Evolutionary conservation across 108 stramenopile genomes (phyloP).

Genomic region (Nitzschia palea): DNA sequence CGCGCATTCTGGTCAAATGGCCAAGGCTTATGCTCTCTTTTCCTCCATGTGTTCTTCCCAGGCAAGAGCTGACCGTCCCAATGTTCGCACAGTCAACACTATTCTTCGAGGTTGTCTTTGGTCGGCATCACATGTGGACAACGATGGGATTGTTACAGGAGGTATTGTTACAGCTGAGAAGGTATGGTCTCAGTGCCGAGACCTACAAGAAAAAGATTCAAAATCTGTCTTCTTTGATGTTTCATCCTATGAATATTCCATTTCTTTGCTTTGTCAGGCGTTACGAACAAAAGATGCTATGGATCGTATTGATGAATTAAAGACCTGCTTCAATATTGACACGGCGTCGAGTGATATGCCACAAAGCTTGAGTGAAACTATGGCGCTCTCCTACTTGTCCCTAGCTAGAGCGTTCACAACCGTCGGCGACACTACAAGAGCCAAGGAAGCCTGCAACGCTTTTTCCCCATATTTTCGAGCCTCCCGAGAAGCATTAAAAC

Average conservation of each 20-base stretch:
- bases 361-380: constrained; percentile 53
- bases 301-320: constrained; percentile 53
- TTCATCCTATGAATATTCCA: constrained; percentile 85
- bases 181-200: constrained; percentile 51
- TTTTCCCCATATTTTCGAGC: constrained; percentile 12
- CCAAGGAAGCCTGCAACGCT: constrained; percentile 15
- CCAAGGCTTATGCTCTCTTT: constrained; percentile 65
- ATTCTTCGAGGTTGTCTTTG: constrained; percentile 82
- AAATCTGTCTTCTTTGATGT: constrained; percentile 41
- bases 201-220: not conserved
- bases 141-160: constrained; percentile 48
- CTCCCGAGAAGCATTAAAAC: constrained; percentile 26
- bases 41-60: constrained; percentile 42
- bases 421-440: constrained; percentile 43
- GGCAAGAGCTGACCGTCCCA: constrained; percentile 35
- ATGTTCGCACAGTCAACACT: constrained; percentile 84
- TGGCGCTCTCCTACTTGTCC: constrained; percentile 56
- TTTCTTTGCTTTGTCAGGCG: constrained; percentile 71
- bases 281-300: constrained; percentile 55
- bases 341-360: constrained; percentile 1
- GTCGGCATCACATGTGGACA: constrained; percentile 57
- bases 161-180: constrained; percentile 73
- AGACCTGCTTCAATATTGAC: constrained; percentile 35
- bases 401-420: constrained; percentile 67
- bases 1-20: constrained; percentile 68